phyloP scores from a whole-genome alignment of 768 basidiomycete species.

The Trametes coccinea region DNA sequence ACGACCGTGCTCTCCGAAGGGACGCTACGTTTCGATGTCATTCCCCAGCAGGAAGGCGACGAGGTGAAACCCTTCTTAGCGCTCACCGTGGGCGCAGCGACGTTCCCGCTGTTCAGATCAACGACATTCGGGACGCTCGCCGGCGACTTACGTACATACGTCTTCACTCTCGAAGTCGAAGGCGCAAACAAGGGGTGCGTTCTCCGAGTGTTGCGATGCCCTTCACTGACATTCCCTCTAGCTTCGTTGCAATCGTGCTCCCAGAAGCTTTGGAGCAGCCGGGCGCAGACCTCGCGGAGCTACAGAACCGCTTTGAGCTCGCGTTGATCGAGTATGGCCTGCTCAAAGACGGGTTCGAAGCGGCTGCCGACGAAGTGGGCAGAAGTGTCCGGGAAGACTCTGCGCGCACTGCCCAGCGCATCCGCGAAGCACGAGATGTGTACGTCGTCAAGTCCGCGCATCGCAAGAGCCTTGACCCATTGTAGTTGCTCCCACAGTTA shows the following conservation, averaged over 20 bases:
- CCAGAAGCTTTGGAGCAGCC: constrained; percentile 11
- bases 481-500: constrained; percentile 3
- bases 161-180: constrained; percentile 24
- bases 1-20: constrained; percentile 23
- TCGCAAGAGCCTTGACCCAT: too few species aligned
- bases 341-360: constrained; percentile 28
- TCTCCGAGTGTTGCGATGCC: neutral
- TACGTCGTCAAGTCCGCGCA: neutral
- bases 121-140: constrained; percentile 26
- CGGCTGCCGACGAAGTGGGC: constrained; percentile 28
- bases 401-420: constrained; percentile 12
- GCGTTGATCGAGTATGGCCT: constrained; percentile 26
- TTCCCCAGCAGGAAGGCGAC: neutral
- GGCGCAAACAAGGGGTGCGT: constrained; percentile 14
- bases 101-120: constrained; percentile 24
- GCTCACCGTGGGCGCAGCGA: constrained; percentile 19
- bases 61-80: constrained; percentile 17
- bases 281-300: constrained; percentile 7
- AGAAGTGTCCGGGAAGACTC: constrained; percentile 26
- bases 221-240: neutral
- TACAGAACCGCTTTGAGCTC: constrained; percentile 28
- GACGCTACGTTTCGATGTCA: constrained; percentile 21
- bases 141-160: constrained; percentile 24
- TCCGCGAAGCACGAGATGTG: constrained; percentile 16
- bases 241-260: constrained; percentile 25